Conservation (phyloP, 768 basidiomycete species). For the Gymnopilus dilepis region DNA sequence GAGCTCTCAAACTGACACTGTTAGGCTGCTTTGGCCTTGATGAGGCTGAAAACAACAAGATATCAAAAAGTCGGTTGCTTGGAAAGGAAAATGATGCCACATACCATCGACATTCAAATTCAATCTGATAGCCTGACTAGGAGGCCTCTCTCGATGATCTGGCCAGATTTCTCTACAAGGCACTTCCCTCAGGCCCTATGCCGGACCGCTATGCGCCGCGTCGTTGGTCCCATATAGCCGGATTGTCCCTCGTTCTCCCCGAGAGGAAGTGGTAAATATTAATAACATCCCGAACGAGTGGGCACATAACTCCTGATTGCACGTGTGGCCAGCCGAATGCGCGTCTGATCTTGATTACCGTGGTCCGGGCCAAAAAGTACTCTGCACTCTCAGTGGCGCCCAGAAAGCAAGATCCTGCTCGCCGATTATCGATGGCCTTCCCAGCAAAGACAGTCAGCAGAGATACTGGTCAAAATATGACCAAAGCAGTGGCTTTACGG, state of each 20-base stretch:
- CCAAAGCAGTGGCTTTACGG: neutral
- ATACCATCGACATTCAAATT: no score
- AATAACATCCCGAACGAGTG: slow-evolving; percentile 4
- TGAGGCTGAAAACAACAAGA: no score
- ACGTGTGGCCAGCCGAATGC: neutral
- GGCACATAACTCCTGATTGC: neutral
- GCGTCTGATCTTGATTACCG: slow-evolving; percentile 11
- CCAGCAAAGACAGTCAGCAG: neutral
- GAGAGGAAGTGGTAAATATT: neutral
- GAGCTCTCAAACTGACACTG: no score
- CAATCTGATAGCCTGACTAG: neutral
- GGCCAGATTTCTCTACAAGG: neutral
- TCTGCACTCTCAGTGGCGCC: slow-evolving; percentile 6
- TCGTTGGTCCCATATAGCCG: neutral
- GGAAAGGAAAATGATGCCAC: no score
- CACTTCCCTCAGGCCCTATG: neutral
- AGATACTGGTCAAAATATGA: neutral
- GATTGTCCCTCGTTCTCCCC: neutral
- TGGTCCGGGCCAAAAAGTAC: slow-evolving; percentile 4
- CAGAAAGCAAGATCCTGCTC: neutral
- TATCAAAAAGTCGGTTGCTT: no score
- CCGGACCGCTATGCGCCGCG: neutral
- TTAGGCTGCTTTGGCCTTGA: no score
- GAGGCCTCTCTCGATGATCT: neutral
- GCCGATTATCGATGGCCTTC: neutral